Evolutionary conservation across 805 yeast genomes (phyloP).

Genomic region (Wickerhamiella spandovensis): DNA sequence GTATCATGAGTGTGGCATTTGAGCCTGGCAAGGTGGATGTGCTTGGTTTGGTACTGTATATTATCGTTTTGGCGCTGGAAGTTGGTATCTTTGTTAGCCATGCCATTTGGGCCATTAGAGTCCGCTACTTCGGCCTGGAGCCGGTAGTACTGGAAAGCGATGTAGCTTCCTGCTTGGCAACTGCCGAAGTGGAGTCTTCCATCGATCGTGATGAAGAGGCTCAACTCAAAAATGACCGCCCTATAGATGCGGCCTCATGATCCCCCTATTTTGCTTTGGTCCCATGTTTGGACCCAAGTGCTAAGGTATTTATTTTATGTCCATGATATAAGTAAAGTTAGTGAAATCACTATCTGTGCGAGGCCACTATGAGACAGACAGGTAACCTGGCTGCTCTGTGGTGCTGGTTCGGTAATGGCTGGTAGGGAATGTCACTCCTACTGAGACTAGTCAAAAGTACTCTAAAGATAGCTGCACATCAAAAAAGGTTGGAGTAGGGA

Average conservation of each 20-base stretch:
- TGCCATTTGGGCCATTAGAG: conserved; percentile 45
- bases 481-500: no score
- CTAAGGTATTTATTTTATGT: no score
- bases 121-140: conserved; percentile 10
- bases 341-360: no score
- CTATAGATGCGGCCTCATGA: neutral
- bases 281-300: no score
- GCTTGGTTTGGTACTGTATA: conserved; percentile 68
- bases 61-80: conserved; percentile 61
- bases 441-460: no score
- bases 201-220: neutral
- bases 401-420: no score
- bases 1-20: conserved; percentile 49
- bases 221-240: neutral
- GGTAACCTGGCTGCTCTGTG: no score
- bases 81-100: conserved; percentile 66
- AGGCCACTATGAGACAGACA: no score
- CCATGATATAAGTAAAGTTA: no score
- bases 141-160: neutral
- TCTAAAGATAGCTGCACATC: no score
- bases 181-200: neutral
- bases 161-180: neutral
- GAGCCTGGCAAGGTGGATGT: conserved; percentile 46
- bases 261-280: no score
- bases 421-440: no score